phyloP scores from a whole-genome alignment of 352 stramenopile genomes.

The Pythium coloratum region DNA sequence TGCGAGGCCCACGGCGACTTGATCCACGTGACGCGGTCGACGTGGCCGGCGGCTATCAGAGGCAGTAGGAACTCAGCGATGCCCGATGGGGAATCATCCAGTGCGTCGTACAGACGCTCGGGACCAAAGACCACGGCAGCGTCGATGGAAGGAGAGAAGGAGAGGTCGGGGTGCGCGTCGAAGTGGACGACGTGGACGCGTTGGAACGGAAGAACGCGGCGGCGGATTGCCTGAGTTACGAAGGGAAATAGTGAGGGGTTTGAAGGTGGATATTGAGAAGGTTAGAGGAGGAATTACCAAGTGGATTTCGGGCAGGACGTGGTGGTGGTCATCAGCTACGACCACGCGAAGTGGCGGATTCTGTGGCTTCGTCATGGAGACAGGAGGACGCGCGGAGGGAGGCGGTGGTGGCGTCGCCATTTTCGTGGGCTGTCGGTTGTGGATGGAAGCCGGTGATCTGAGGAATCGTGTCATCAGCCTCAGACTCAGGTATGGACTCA shows the following conservation, averaged over 20 bases:
- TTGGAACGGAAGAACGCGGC: slow-evolving; percentile 60
- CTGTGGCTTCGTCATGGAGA: not conserved
- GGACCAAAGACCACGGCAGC: slow-evolving; percentile 61
- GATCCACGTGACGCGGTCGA: slow-evolving; percentile 76
- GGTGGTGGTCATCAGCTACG: slow-evolving; percentile 79
- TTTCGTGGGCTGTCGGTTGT: not conserved
- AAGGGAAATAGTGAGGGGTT: not conserved
- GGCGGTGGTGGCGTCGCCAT: not conserved
- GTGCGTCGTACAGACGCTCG: slow-evolving; percentile 64
- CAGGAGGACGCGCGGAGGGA: not conserved
- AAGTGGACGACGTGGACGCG: slow-evolving; percentile 76
- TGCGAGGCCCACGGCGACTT: slow-evolving; percentile 81
- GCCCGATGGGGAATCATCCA: slow-evolving; percentile 62
- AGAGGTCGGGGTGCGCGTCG: slow-evolving; percentile 87
- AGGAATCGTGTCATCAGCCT: not conserved
- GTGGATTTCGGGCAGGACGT: slow-evolving; percentile 74
- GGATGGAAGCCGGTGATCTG: not conserved
- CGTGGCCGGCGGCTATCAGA: slow-evolving; percentile 76
- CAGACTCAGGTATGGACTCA: slow-evolving; percentile 4
- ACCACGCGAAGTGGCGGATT: slow-evolving; percentile 38
- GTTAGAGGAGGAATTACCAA: slow-evolving; percentile 27
- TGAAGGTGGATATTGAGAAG: not conserved
- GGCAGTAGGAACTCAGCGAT: slow-evolving; percentile 88
- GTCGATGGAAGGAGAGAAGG: slow-evolving; percentile 49
- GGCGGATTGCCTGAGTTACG: slow-evolving; percentile 60